phyloP scores from a whole-genome alignment of 1,284 basidiomycete genomes.

The Microbotryomycetes sp. region DNA sequence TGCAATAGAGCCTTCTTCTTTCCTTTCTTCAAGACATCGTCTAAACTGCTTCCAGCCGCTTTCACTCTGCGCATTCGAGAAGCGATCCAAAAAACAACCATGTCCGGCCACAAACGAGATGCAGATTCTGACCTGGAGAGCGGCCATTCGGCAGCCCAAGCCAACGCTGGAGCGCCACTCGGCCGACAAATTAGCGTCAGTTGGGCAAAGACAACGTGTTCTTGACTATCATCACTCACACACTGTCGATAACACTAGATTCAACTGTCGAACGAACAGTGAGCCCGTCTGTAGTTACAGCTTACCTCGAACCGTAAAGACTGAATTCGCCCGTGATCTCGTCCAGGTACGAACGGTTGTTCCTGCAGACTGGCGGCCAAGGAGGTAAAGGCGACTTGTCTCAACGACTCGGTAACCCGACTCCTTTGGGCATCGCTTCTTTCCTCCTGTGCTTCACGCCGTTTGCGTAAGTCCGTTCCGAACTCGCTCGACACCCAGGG shows the following conservation, averaged over 20 bases:
- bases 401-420: slow-evolving; percentile 33
- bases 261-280: neutral
- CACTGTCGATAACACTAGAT: neutral
- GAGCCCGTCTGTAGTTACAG: neutral
- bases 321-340: neutral
- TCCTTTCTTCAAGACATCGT: too few species aligned
- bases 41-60: too few species aligned
- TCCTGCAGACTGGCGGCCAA: neutral
- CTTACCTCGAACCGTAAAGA: neutral
- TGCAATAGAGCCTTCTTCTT: too few species aligned
- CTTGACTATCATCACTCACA: neutral
- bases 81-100: too few species aligned
- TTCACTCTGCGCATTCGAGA: too few species aligned
- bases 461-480: slow-evolving; percentile 8
- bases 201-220: neutral
- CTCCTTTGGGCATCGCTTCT: slow-evolving; percentile 25
- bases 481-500: neutral
- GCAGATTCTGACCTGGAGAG: too few species aligned
- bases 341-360: neutral
- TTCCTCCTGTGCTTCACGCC: slow-evolving; percentile 30
- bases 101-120: too few species aligned
- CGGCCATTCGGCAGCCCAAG: too few species aligned
- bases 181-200: neutral
- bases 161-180: neutral
- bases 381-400: neutral